phyloP scores from a whole-genome alignment of 306 rosid species.

The Prunus davidiana region DNA sequence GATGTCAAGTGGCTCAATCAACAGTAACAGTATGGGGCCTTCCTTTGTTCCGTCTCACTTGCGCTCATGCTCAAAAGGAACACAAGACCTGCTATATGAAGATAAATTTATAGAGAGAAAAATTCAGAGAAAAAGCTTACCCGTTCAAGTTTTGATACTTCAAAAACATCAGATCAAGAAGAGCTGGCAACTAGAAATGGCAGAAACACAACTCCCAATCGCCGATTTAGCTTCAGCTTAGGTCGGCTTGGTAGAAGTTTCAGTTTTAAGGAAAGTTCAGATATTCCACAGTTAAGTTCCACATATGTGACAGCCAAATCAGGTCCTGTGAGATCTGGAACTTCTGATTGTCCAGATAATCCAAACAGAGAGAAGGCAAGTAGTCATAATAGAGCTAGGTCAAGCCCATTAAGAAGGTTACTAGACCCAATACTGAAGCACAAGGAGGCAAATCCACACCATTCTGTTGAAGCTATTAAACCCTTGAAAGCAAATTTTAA shows the following conservation, averaged over 20 bases:
- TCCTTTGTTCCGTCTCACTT: slow-evolving; percentile 33
- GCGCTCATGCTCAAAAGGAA: slow-evolving; percentile 30
- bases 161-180: slow-evolving; percentile 37
- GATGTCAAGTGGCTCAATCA: slow-evolving; percentile 20
- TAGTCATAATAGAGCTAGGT: slow-evolving; percentile 65
- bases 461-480: slow-evolving; percentile 34
- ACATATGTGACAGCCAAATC: slow-evolving; percentile 50
- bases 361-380: slow-evolving; percentile 38
- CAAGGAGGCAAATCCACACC: slow-evolving; percentile 42
- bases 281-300: slow-evolving; percentile 54
- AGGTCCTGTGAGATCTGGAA: slow-evolving; percentile 59
- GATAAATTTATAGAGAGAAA: slow-evolving; percentile 25
- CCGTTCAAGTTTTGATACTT: slow-evolving; percentile 27
- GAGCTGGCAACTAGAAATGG: slow-evolving; percentile 39
- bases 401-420: slow-evolving; percentile 67
- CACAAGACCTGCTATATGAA: slow-evolving; percentile 27
- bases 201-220: slow-evolving; percentile 51
- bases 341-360: slow-evolving; percentile 35
- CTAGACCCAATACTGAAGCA: slow-evolving; percentile 72
- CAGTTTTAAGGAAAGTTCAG: slow-evolving; percentile 73
- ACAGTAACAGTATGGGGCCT: slow-evolving; percentile 25
- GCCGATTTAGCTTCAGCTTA: slow-evolving; percentile 66
- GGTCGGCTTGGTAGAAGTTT: slow-evolving; percentile 72
- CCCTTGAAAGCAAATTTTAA: slow-evolving; percentile 34
- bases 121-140: slow-evolving; percentile 17